Evolutionary conservation across 352 stramenopile genomes (phyloP).

Genomic region (Globisporangium splendens): DNA sequence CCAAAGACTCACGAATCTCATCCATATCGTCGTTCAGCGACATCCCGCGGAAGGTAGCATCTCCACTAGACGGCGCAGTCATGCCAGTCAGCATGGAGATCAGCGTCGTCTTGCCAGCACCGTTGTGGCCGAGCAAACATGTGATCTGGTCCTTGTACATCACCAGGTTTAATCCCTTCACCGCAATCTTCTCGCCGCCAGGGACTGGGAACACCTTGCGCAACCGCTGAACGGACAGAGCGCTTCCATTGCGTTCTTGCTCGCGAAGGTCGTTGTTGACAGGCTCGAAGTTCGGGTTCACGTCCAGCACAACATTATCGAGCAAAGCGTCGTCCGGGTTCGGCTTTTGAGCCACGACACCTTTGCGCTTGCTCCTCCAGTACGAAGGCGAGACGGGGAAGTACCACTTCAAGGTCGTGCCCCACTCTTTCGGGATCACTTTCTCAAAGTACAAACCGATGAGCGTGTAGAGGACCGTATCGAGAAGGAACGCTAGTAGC

Average conservation of each 20-base stretch:
- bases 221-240: slow-evolving; percentile 8
- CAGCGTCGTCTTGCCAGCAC: slow-evolving; percentile 74
- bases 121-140: slow-evolving; percentile 65
- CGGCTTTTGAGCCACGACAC: background rate
- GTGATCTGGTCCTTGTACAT: no score
- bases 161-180: slow-evolving; percentile 70
- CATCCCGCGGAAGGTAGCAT: slow-evolving; percentile 67
- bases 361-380: slow-evolving; percentile 15
- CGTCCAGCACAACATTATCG: no score
- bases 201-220: slow-evolving; percentile 59
- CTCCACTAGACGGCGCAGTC: slow-evolving; percentile 44
- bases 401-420: slow-evolving; percentile 86
- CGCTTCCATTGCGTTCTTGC: no score
- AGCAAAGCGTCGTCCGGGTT: no score
- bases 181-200: slow-evolving; percentile 58
- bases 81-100: slow-evolving; percentile 88
- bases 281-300: no score
- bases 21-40: slow-evolving; percentile 79
- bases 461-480: slow-evolving; percentile 87
- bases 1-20: slow-evolving; percentile 89
- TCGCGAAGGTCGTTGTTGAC: no score
- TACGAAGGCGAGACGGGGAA: slow-evolving; percentile 74
- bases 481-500: no score
- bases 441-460: slow-evolving; percentile 89
- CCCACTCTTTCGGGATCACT: slow-evolving; percentile 89